Percentiles rank a stretch among this genome's conserved stretches.
phyloP scores from a whole-genome alignment of 306 rosid genomes.

The Boehmeria nivea region DNA sequence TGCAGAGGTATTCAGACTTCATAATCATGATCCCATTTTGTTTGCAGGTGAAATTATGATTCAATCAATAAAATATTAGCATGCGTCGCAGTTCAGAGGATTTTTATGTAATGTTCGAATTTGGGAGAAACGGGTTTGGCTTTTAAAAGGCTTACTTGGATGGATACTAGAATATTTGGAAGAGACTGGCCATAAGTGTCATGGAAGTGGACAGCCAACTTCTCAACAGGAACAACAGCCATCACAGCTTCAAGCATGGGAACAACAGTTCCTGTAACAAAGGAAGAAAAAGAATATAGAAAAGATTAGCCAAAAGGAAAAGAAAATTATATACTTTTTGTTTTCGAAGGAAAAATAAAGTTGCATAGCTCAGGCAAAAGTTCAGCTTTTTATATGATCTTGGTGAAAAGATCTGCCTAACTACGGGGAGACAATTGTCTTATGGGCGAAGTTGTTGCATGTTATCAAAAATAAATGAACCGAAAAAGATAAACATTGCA shows the following conservation, averaged over 20 bases:
- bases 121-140: neutral
- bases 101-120: neutral
- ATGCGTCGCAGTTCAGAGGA: neutral
- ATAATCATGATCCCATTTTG: no score
- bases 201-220: constrained; percentile 87
- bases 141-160: constrained; percentile 55
- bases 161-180: constrained; percentile 70
- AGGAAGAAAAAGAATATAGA: neutral
- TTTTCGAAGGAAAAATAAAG: no score
- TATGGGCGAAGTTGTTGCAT: no score
- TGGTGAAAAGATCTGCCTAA: neutral
- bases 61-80: neutral
- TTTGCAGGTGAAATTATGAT: no score
- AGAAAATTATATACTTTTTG: neutral
- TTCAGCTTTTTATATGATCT: neutral
- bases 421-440: neutral
- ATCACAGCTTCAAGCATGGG: constrained; percentile 84
- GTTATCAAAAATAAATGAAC: no score
- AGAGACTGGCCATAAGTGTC: constrained; percentile 92
- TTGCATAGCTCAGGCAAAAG: neutral
- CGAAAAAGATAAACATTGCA: no score
- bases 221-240: constrained; percentile 69
- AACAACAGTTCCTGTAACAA: constrained; percentile 55
- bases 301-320: neutral
- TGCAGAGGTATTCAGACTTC: no score